Evolutionary conservation across 2,329 filamentous ascomycete species (phyloP), one percentile per base, ranked within the genome.

Genomic region (Thyridium curvatum): DNA sequence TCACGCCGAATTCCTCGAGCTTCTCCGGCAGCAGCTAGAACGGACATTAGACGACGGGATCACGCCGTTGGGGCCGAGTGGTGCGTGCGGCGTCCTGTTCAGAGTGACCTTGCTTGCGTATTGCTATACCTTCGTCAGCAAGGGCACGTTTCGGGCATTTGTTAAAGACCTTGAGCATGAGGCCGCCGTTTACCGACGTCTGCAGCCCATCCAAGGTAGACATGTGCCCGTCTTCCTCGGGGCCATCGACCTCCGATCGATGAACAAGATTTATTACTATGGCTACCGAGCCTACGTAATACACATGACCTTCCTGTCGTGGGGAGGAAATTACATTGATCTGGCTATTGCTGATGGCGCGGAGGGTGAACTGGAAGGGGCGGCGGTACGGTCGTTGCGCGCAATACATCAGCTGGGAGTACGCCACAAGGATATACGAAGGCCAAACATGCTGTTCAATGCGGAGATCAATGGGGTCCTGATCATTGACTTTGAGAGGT

Each of bases 121-220:
- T 43, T 58, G 64, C 42, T 71, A 71, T 50, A 66, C 58, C 2
- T 62, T 71, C 34, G 51, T 64, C 18, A 51, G 56, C 36, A 72
- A 72, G 46, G 60, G 59, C 16, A 68, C 57, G 2, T 51, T 61
- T 3, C 18, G 13, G 16, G 52, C 42, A 14, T 63, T 62, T 15
- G 43, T 59, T 26, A 13, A 32, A 5, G 52, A 61, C 41, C 59
- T 67, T 6, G 30, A 59, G 41, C 50, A 64, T 32, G 59, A 68
- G 46, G 54, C 52, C 4, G 35, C 33, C 1, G 50, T 68, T 1
- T 69, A 69, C 41, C 9, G 47, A 12, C 53, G 52, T n/a, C 51
- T 67, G 1, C 14, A 42, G 34, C 35, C 48, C 9, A 33, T 62
- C 15, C 56, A 69, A 47, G 62, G 64, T 8, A 37, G 41, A 12